Conservation (phyloP, 306 rosid genomes). For the Cyclanthera cordifolia region DNA sequence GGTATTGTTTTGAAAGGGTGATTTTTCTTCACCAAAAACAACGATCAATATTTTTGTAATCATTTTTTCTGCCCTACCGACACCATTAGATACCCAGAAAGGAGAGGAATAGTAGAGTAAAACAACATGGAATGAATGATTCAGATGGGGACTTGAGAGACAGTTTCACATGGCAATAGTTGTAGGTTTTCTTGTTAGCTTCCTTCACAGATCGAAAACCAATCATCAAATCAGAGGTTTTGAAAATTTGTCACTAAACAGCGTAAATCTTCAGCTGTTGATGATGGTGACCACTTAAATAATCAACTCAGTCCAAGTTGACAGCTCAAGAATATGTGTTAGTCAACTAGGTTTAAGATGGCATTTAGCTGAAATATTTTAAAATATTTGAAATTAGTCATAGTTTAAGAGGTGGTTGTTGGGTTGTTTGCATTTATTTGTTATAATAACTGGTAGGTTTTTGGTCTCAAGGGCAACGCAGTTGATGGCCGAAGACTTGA, state of each 20-base stretch:
- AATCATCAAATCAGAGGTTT: background rate
- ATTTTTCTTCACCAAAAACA: background rate
- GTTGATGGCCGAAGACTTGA: no score
- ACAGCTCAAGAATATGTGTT: no score
- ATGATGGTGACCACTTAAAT: background rate
- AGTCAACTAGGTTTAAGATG: no score
- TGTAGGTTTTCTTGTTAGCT: background rate
- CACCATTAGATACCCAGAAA: background rate
- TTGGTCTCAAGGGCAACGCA: no score
- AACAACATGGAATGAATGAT: slow-evolving; percentile 1
- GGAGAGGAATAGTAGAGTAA: background rate
- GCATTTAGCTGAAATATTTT: no score
- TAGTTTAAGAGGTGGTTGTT: no score
- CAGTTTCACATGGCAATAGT: slow-evolving; percentile 11
- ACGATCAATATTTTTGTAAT: background rate
- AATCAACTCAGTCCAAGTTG: no score
- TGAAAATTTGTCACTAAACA: background rate
- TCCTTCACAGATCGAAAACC: background rate
- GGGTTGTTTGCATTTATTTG: no score
- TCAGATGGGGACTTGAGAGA: background rate
- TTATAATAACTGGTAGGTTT: no score
- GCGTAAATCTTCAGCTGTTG: background rate
- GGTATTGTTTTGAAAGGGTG: background rate
- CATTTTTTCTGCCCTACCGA: background rate
- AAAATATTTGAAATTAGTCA: no score